A percentile compares a stretch with the other conserved stretches of the same genome.
Evolutionary conservation across 2,329 filamentous ascomycete species (phyloP).

Genomic region (Colletotrichum orchidophilum): DNA sequence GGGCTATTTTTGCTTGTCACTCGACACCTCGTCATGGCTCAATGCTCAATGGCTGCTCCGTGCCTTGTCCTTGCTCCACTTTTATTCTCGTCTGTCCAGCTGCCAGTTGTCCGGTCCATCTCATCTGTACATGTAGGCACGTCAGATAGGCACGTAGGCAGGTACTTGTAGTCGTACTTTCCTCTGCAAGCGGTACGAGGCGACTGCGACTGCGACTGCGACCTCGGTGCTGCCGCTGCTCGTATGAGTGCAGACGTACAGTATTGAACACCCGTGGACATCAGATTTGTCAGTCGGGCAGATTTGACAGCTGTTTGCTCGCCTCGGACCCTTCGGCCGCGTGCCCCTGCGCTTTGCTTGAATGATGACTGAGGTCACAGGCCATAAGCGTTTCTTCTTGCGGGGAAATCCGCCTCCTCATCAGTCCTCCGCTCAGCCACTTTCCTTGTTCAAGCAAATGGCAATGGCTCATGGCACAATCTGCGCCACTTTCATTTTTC

Average conservation of each 20-base stretch:
- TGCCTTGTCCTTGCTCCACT: constrained; percentile 6
- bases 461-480: constrained; percentile 7
- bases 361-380: constrained; percentile 19
- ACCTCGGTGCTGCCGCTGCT: neutral
- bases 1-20: constrained; percentile 17
- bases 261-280: too few relatives aligned
- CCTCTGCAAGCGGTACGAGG: neutral
- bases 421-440: constrained; percentile 13
- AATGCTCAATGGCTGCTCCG: constrained; percentile 26
- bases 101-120: neutral
- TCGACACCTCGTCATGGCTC: constrained; percentile 27
- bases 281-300: neutral
- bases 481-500: constrained; percentile 19
- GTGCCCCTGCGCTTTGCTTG: neutral
- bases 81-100: neutral
- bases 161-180: too few relatives aligned
- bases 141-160: neutral
- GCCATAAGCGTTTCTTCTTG: constrained; percentile 21
- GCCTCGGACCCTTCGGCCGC: neutral
- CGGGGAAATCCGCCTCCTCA: constrained; percentile 18
- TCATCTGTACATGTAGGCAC: neutral
- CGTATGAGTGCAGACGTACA: too few relatives aligned
- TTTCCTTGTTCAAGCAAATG: constrained; percentile 13
- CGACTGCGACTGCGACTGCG: neutral
- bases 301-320: neutral